Conservation (phyloP, 441 rosid genomes). For the Jatropha multifida region DNA sequence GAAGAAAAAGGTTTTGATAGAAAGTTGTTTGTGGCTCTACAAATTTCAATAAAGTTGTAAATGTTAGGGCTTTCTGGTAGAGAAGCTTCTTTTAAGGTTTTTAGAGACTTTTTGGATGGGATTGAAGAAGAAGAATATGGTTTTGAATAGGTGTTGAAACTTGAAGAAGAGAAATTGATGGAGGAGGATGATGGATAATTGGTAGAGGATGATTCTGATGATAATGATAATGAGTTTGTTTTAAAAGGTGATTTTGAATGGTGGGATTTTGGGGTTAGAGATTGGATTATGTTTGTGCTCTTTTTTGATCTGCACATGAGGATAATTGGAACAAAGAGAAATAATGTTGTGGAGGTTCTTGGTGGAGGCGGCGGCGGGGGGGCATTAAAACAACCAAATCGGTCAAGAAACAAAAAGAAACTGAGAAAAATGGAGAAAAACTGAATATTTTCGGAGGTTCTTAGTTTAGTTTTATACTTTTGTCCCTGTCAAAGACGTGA, state of each 20-base stretch:
- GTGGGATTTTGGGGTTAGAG: constrained; percentile 14
- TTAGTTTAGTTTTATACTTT: background rate
- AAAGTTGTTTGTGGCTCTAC: constrained; percentile 77
- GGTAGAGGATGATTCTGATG: constrained; percentile 15
- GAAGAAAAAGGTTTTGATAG: constrained; percentile 54
- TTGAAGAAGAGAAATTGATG: constrained; percentile 2
- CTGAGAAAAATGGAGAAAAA: background rate
- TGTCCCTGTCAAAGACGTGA: constrained; percentile 9
- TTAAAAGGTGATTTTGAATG: constrained; percentile 8
- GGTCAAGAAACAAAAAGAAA: background rate
- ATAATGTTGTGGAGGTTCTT: background rate
- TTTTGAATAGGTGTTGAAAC: background rate
- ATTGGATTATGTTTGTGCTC: constrained; percentile 16
- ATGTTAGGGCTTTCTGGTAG: constrained; percentile 70
- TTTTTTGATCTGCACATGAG: constrained; percentile 40
- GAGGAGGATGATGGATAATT: constrained; percentile 11
- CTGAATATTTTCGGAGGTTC: background rate
- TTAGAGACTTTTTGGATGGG: constrained; percentile 46
- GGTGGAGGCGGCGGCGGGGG: background rate
- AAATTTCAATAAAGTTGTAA: constrained; percentile 66
- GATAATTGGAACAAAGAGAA: background rate
- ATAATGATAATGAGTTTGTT: constrained; percentile 23
- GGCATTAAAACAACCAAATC: background rate
- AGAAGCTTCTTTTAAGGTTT: constrained; percentile 53
- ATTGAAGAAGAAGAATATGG: constrained; percentile 14